These are phyloP conservation scores for Quercus parvula DNA, from an alignment of 306 rosid genomes.

Conservation along the genomic window DNA sequence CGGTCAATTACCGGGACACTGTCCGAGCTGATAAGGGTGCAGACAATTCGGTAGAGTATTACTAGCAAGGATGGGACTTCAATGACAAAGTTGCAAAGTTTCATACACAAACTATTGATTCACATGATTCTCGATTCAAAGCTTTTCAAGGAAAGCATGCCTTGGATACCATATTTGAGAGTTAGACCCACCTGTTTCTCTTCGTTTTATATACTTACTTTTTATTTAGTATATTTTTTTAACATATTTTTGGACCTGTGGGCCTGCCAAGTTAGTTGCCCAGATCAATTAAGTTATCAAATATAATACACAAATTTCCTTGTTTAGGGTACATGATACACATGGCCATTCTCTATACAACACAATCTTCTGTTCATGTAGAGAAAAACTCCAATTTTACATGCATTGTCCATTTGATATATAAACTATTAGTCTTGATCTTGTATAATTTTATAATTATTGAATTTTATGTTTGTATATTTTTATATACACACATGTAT, in stretches of 20 bases:
- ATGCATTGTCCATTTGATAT: too few species aligned
- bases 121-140: not conserved
- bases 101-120: not conserved
- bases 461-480: too few species aligned
- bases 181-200: not conserved
- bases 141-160: not conserved
- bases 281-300: not conserved
- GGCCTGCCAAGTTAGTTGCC: not conserved
- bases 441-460: too few species aligned
- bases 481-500: too few species aligned
- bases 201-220: not conserved
- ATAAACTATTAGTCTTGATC: too few species aligned
- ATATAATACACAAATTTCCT: not conserved
- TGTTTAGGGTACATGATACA: not conserved
- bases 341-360: too few species aligned
- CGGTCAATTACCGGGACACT: conserved; percentile 19
- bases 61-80: conserved; percentile 2
- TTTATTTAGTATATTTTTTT: not conserved
- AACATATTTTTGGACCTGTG: not conserved
- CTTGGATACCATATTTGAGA: not conserved
- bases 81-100: not conserved
- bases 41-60: conserved; percentile 33
- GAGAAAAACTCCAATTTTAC: too few species aligned
- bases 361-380: too few species aligned
- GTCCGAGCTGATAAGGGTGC: not conserved